Evolutionary conservation across 73 alveolate genomes (phyloP), one percentile per base, ranked within the genome.

Genomic region (Symbiodinium pilosum): DNA sequence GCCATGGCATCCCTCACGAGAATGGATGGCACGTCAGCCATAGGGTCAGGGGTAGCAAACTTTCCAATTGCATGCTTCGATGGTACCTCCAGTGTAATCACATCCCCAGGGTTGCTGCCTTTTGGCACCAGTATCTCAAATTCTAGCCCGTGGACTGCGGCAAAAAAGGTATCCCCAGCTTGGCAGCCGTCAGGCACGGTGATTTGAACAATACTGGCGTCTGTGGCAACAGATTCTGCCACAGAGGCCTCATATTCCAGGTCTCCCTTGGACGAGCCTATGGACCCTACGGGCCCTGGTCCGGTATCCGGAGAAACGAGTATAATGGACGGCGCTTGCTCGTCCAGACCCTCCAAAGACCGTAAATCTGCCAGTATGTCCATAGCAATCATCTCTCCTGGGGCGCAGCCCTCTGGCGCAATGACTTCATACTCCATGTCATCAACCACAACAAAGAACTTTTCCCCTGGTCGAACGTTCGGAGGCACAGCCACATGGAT

Each of bases 321-420:
- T 21, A 64, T 28, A 32, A 36, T 36, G 28, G 77, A 36, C 6
- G 59, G 59, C 14, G 59, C 14, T n/a, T n/a, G n/a, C n/a, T n/a
- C n/a, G 30, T 16, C 36, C 30, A 21, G 36, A 56, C 36, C 5
- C 28, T 64, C 77, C 77, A 32, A 64, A 36, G 30, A 64, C 7
- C 77, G 77, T 28, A 64, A 24, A 41, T 88, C 86, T 40, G 44
- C 3, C 71, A 40, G 42, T 24, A 91, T 43, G 43, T 68, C 87
- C 97, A 91, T 91, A 24, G 88, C 97, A 32, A 91, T 86, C 97
- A 91, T 91, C 32, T 91, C 97, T 12, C 97, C 97, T 14, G 97
- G 71, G 14, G 47, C 6, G 20, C 56, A 68, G 14, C 39, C 88
- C 26, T 91, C 97, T 7, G 97, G 97, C 43, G 97, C 97, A 51